Evolutionary conservation across 805 yeast genomes (phyloP), one percentile per base, ranked within the genome.

Genomic region (Yarrowia osloensis): DNA sequence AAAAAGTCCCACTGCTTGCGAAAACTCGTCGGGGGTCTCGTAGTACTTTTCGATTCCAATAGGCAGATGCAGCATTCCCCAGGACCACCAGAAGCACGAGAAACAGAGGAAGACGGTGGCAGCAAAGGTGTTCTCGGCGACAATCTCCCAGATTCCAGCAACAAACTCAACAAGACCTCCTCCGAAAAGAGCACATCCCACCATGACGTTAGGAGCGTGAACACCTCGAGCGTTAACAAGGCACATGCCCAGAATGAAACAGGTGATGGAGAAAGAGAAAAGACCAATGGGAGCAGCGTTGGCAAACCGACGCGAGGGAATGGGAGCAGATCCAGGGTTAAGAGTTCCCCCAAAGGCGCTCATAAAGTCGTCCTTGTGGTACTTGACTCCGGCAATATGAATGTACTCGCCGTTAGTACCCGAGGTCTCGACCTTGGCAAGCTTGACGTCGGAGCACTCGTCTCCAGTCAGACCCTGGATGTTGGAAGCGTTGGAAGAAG

Each of bases 11-110:
- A 86, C 73, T 3, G 88, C 89, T 70, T 82, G 78, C 15, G 46
- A 24, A 21, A 67, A 47, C 33, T 62, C 68, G 9, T 37, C 46
- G 29, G 72, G 73, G 12, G 73, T 73, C 42, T 74, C 76, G 70
- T 84, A 81, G 1, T 81, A 81, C 1, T 78, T 76, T 2, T 72
- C 75, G 40, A 86, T 81, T 21, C 85, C 85, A 73, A 85, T 85
- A 9, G 84, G 83, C 66, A 84, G 81, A 66, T 73, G 74, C 66
- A 87, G 80, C 4, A 87, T 87, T 68, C 84, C 89, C 77, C 82
- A 86, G 13, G 86, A 77, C 78, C 85, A 81, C 90, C 90, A 87
- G 76, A 86, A 87, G 0, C 86, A 88, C 47, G 87, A 90, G 69
- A 37, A 80, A 17, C 40, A 28, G 55, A 44, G 37, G 39, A 86